These are phyloP conservation scores for Tylopilus intermedius DNA, from an alignment of 768 basidiomycete species.

Conservation along the genomic window DNA sequence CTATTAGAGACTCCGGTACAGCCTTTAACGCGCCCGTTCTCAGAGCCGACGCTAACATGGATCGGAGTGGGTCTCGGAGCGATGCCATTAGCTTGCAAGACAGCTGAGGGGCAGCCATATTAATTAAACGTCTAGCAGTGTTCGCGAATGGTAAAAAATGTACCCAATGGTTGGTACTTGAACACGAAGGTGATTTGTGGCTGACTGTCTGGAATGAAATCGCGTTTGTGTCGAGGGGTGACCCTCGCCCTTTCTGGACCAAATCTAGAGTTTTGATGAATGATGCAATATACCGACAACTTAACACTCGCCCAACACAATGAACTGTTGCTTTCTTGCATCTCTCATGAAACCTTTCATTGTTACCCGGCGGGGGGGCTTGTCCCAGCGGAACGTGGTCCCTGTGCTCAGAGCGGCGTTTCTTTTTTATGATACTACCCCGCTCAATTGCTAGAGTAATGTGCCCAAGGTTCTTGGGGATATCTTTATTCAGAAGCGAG, in stretches of 20 bases:
- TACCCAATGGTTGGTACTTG: conserved; percentile 17
- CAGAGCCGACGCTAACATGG: background rate
- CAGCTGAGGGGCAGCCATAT: conserved; percentile 3
- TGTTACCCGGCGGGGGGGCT: too few relatives aligned
- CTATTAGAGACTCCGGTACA: too few relatives aligned
- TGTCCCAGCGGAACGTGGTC: too few relatives aligned
- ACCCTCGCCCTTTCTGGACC: background rate
- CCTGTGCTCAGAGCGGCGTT: too few relatives aligned
- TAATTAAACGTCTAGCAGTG: background rate
- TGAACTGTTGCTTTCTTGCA: conserved; percentile 21
- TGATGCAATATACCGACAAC: background rate
- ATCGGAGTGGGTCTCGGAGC: background rate
- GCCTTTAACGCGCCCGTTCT: background rate
- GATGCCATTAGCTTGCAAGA: conserved; percentile 12
- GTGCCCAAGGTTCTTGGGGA: too few relatives aligned
- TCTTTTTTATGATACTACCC: too few relatives aligned
- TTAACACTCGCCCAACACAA: conserved; percentile 12
- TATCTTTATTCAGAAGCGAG: too few relatives aligned
- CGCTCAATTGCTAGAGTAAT: too few relatives aligned
- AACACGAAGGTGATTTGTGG: conserved; percentile 19
- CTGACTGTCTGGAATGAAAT: background rate
- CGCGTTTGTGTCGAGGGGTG: too few relatives aligned
- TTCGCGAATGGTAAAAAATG: background rate
- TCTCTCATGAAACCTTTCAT: conserved; percentile 10
- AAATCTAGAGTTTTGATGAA: conserved; percentile 6